These are phyloP conservation scores for Canavalia ensiformis DNA, from an alignment of 306 rosid species.

Conservation along the genomic window DNA sequence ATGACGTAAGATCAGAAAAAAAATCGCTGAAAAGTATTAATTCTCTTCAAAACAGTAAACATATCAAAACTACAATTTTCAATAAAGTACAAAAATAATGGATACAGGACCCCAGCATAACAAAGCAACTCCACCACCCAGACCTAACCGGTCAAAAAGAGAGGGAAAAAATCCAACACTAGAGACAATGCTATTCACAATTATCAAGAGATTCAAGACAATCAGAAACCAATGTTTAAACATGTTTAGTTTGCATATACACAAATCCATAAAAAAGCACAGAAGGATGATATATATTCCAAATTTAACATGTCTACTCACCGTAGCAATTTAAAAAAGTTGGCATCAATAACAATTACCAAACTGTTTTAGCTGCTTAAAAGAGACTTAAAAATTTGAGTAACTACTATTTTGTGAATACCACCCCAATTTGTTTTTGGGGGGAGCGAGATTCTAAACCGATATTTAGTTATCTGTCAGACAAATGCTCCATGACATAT, in stretches of 20 bases:
- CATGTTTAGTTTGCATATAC: conserved; percentile 3
- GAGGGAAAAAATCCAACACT: background rate
- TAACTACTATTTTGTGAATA: too few species aligned
- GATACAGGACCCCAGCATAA: background rate
- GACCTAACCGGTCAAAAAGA: background rate
- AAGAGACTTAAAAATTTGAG: background rate
- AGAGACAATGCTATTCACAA: background rate
- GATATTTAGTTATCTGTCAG: background rate
- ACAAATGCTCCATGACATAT: background rate
- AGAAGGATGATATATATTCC: conserved; percentile 5
- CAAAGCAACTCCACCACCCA: background rate
- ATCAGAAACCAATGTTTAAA: background rate
- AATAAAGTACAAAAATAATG: conserved; percentile 16
- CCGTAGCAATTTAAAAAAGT: background rate
- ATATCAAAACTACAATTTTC: background rate
- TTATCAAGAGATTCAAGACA: background rate
- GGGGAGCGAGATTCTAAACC: too few species aligned
- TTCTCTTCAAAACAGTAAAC: background rate
- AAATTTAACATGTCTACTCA: conserved; percentile 22
- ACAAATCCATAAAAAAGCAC: conserved; percentile 21
- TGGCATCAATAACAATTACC: background rate
- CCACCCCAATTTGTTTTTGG: too few species aligned
- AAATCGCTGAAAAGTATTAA: conserved; percentile 12
- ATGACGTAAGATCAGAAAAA: conserved; percentile 45
- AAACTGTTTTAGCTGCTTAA: background rate